Percentiles rank a stretch among this genome's conserved stretches.
Conservation (phyloP, 768 basidiomycete genomes). For the Trametes cubensis region DNA sequence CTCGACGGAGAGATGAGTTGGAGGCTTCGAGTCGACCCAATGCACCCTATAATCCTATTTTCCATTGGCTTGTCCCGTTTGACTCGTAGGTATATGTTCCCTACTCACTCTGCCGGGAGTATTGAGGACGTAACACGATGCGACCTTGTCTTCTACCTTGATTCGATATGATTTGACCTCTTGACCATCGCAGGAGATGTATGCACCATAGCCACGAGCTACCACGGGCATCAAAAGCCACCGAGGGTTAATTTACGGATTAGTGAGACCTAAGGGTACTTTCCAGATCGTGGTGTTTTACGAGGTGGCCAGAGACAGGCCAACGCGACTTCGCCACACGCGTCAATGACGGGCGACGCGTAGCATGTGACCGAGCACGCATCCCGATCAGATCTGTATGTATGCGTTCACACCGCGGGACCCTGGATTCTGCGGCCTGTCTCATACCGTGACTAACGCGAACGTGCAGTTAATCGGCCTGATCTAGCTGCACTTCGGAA, state of each 20-base stretch:
- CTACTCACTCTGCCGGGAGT: constrained; percentile 23
- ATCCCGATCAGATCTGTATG: background rate
- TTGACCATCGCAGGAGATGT: constrained; percentile 24
- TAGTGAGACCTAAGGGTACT: too few species aligned
- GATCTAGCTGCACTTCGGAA: background rate
- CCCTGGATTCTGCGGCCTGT: too few species aligned
- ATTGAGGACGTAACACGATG: constrained; percentile 25
- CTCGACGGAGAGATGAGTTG: constrained; percentile 18
- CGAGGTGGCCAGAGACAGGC: too few species aligned
- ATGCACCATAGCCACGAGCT: constrained; percentile 18
- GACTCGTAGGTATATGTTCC: background rate
- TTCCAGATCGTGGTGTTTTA: too few species aligned
- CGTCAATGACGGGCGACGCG: background rate
- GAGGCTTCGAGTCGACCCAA: constrained; percentile 24
- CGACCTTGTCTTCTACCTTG: constrained; percentile 20
- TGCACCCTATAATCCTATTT: constrained; percentile 18
- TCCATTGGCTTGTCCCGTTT: background rate
- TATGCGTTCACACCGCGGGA: background rate
- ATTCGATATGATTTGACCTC: constrained; percentile 16
- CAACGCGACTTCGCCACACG: too few species aligned
- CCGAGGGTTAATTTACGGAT: too few species aligned
- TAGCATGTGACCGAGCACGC: constrained; percentile 15
- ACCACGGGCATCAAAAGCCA: constrained; percentile 12
- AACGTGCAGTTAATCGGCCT: background rate
- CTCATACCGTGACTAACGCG: too few species aligned